Conservation (phyloP, 2,329 filamentous ascomycete species). For the Neonectria sp. region DNA sequence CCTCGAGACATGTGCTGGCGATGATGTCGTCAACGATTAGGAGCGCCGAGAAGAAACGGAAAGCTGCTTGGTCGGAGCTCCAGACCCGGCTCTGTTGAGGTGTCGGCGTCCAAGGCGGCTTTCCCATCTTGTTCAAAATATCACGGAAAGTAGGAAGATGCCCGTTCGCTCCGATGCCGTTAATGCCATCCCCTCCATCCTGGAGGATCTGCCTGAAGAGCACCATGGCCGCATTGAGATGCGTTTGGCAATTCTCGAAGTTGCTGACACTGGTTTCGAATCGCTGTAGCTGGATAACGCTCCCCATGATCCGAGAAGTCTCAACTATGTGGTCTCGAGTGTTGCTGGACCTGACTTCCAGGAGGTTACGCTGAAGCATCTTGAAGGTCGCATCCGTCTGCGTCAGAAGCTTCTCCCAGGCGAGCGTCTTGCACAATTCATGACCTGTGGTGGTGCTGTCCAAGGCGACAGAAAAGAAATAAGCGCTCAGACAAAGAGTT, state of each 20-base stretch:
- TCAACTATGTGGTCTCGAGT: no score
- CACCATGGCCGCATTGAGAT: neutral
- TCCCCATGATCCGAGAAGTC: neutral
- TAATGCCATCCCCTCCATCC: no score
- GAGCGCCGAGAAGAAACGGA: conserved; percentile 53
- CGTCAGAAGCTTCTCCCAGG: conserved; percentile 19
- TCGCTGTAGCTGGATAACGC: neutral
- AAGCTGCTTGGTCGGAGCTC: conserved; percentile 54
- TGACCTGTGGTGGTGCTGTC: neutral
- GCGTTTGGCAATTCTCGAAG: neutral
- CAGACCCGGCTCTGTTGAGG: neutral
- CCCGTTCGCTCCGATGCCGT: no score
- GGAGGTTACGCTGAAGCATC: no score
- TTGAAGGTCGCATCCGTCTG: conserved; percentile 11
- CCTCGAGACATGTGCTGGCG: conserved; percentile 14
- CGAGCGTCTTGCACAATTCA: neutral
- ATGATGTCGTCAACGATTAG: conserved; percentile 49
- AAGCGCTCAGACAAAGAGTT: conserved; percentile 54
- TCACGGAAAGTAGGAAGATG: neutral
- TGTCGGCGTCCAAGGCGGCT: no score
- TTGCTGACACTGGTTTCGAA: neutral
- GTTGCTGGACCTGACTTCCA: no score
- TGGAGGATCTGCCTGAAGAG: conserved; percentile 15
- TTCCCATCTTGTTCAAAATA: neutral
- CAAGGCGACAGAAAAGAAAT: conserved; percentile 27